Percentiles rank a stretch among this genome's conserved stretches.
Conservation (phyloP, 176 grass and related monocot species). For the Musa schizocarpa region DNA sequence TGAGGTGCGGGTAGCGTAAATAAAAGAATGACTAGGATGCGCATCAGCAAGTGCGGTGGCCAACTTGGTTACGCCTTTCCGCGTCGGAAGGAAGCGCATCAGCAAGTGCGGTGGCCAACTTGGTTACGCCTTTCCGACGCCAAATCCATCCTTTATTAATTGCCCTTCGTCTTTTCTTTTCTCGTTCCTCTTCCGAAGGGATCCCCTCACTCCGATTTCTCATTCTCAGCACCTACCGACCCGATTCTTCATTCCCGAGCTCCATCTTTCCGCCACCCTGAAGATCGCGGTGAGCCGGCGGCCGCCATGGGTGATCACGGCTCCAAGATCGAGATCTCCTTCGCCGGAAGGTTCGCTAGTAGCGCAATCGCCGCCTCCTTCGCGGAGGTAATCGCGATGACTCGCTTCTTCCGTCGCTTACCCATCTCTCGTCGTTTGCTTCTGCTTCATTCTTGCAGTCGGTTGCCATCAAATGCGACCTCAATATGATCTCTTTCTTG, state of each 20-base stretch:
- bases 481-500: too few relatives aligned
- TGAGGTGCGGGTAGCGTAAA: too few relatives aligned
- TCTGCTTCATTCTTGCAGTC: background rate
- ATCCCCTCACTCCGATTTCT: background rate
- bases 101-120: too few relatives aligned
- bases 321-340: constrained; percentile 42
- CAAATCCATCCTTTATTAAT: too few relatives aligned
- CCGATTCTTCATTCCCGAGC: background rate
- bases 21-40: too few relatives aligned
- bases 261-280: background rate
- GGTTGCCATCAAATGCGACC: too few relatives aligned
- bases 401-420: background rate
- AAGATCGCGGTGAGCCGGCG: background rate
- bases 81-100: too few relatives aligned
- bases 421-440: background rate
- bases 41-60: too few relatives aligned
- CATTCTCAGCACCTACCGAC: background rate
- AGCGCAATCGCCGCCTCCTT: constrained; percentile 88
- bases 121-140: too few relatives aligned
- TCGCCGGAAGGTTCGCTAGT: constrained; percentile 55
- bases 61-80: too few relatives aligned
- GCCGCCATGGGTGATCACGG: constrained; percentile 21
- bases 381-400: constrained; percentile 52
- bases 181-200: background rate
- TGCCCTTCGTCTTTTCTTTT: background rate